Evolutionary conservation across 2,329 filamentous ascomycete species (phyloP).

Genomic region (Pleoardoris graminearum): DNA sequence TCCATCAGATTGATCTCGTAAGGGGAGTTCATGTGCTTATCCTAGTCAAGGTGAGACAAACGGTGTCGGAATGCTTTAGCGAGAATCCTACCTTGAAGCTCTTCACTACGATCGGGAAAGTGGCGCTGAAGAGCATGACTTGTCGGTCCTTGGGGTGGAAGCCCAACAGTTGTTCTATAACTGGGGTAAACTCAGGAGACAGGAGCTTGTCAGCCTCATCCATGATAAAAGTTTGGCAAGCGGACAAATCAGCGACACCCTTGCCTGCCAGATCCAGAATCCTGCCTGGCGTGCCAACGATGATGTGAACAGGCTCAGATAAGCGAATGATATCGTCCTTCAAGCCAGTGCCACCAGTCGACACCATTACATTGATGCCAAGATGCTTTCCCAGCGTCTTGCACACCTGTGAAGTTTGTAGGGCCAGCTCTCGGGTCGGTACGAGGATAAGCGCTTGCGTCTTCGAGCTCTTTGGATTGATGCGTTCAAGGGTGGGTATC

Average conservation of each 20-base stretch:
- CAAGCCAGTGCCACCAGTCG: constrained; percentile 90
- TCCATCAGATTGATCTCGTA: constrained; percentile 99
- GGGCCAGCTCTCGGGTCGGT: constrained; percentile 91
- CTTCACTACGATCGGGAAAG: constrained; percentile 96
- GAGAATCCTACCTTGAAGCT: constrained; percentile 69
- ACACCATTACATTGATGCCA: constrained; percentile 98
- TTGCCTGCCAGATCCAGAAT: constrained; percentile 96
- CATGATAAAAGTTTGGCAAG: constrained; percentile 99
- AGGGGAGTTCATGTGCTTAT: constrained; percentile 94
- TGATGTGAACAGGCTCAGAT: constrained; percentile 92
- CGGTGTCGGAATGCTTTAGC: background rate
- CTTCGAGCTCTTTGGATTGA: constrained; percentile 95
- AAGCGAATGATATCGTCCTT: constrained; percentile 96
- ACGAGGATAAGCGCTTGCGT: constrained; percentile 96
- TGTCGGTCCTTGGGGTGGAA: constrained; percentile 98
- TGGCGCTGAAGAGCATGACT: constrained; percentile 99
- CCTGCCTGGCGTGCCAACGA: constrained; percentile 94
- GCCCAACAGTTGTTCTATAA: constrained; percentile 92
- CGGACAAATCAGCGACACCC: constrained; percentile 91
- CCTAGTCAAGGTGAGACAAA: constrained; percentile 49
- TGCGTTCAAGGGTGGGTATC: constrained; percentile 90
- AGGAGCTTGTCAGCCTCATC: constrained; percentile 98
- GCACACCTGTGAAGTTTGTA: constrained; percentile 99
- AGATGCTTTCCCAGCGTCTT: constrained; percentile 98
- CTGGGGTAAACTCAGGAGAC: constrained; percentile 93